phyloP scores from a whole-genome alignment of 2,329 filamentous ascomycete species.

The Scleromitrula shiraiana region DNA sequence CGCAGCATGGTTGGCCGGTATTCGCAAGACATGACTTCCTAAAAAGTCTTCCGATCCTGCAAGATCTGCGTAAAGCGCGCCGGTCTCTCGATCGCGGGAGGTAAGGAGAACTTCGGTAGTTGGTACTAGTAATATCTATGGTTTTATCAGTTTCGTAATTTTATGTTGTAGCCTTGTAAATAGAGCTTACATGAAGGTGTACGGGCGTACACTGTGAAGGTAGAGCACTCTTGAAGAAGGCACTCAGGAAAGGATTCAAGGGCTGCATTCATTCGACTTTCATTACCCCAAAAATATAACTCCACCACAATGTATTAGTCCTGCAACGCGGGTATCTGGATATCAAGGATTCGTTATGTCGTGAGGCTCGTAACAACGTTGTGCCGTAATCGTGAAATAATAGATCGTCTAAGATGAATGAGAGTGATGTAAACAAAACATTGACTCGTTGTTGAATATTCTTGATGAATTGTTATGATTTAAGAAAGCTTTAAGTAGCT shows the following conservation, averaged over 20 bases:
- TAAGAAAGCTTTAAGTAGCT: background rate
- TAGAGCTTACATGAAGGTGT: slow-evolving; percentile 64
- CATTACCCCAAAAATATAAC: slow-evolving; percentile 22
- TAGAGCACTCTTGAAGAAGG: slow-evolving; percentile 96
- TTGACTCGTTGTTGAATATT: background rate
- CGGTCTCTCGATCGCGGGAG: slow-evolving; percentile 79
- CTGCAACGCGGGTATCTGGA: slow-evolving; percentile 11
- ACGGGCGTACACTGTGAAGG: slow-evolving; percentile 84
- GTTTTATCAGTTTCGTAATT: slow-evolving; percentile 12
- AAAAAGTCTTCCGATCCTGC: slow-evolving; percentile 90
- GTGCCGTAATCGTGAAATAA: background rate
- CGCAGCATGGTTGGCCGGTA: slow-evolving; percentile 50
- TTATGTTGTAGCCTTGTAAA: background rate
- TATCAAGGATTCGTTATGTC: background rate
- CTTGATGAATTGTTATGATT: background rate
- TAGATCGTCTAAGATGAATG: background rate
- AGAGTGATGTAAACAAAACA: background rate
- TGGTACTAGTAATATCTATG: slow-evolving; percentile 77
- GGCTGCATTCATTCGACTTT: slow-evolving; percentile 75
- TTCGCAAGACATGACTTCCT: slow-evolving; percentile 89
- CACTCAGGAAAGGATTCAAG: slow-evolving; percentile 95
- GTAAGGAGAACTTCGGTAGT: slow-evolving; percentile 86
- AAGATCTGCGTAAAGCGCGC: slow-evolving; percentile 68
- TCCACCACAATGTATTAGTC: slow-evolving; percentile 21
- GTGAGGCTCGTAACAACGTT: background rate